Evolutionary conservation across 129 eudicot species (phyloP), one percentile per base, ranked within the genome.

Genomic region (Glebionis coronaria): DNA sequence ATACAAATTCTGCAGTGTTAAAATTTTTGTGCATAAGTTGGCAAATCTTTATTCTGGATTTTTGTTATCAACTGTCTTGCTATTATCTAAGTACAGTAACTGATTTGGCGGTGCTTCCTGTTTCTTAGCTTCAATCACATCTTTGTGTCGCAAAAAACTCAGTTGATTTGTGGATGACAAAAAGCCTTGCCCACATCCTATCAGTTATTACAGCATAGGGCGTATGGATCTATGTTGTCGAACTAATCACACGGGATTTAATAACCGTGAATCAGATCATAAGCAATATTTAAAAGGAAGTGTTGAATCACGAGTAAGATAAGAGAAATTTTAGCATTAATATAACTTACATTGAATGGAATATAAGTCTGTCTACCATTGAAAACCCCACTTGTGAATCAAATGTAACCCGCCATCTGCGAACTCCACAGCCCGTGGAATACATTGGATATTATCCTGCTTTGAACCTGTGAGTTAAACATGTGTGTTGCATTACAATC

Each of bases 341-440:
- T n/a, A n/a, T n/a, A n/a, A n/a, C n/a, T n/a, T n/a, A n/a, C n/a
- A n/a, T n/a, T n/a, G n/a, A n/a, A n/a, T n/a, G n/a, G n/a, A n/a
- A 90, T 86, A 70, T 83, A 90, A 18, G 91, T 84, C 31, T 90
- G 95, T 46, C 97, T 79, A 62, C 95, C 95, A 54, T 90, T 86
- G 56, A 90, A 95, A 46, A 86, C 88, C 20, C 97, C 97, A 63
- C 80, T 74, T 2, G 88, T 82, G 78, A 79, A 86, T 57, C 97
- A 95, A 5, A 95, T 86, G 66, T 70, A 90, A 27, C 97, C 97
- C 5, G 97, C 88, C 97, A 90, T 90, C n/a, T n/a, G n/a, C n/a
- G n/a, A n/a, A 85, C 97, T 84, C 97, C 97, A 75, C n/a, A n/a
- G n/a, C n/a, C n/a, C n/a, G n/a, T n/a, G n/a, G n/a, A n/a, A n/a